Percentiles rank a stretch among this genome's conserved stretches.
phyloP scores from a whole-genome alignment of 495 filamentous ascomycete species.

The Penicillium coprophilum region DNA sequence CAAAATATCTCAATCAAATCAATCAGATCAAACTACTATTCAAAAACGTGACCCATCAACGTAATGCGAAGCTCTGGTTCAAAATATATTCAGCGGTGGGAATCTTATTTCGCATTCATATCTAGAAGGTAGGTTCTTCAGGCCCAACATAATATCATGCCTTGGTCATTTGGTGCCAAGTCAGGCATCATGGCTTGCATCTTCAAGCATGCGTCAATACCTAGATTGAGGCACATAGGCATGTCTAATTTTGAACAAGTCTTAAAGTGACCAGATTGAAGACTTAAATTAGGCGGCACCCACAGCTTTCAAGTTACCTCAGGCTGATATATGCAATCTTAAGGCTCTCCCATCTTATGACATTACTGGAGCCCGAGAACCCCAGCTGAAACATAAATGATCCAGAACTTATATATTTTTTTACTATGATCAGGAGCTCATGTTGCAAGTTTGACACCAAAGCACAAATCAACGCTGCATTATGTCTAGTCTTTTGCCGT shows the following conservation, averaged over 20 bases:
- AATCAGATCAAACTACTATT: too few species aligned
- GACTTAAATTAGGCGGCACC: background rate
- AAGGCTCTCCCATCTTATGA: background rate
- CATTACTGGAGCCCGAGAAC: background rate
- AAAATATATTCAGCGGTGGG: too few species aligned
- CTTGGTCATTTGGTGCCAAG: conserved; percentile 1
- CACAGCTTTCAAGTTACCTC: background rate
- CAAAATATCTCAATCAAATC: too few species aligned
- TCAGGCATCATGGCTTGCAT: conserved; percentile 30
- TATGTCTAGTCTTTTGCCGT: conserved; percentile 24
- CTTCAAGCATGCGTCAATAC: background rate
- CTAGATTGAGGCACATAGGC: background rate
- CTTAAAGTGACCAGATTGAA: background rate
- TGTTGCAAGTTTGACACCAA: conserved; percentile 7
- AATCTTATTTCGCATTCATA: too few species aligned
- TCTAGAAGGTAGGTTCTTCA: too few species aligned
- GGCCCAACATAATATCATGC: too few species aligned
- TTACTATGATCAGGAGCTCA: conserved; percentile 5
- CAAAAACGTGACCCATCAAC: too few species aligned
- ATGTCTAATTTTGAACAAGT: background rate
- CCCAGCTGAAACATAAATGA: background rate
- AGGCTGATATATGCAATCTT: background rate
- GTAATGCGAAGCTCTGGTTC: too few species aligned
- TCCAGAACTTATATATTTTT: background rate
- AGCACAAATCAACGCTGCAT: conserved; percentile 25